phyloP scores from a whole-genome alignment of 345 rosid genomes.

The Linum tenue region DNA sequence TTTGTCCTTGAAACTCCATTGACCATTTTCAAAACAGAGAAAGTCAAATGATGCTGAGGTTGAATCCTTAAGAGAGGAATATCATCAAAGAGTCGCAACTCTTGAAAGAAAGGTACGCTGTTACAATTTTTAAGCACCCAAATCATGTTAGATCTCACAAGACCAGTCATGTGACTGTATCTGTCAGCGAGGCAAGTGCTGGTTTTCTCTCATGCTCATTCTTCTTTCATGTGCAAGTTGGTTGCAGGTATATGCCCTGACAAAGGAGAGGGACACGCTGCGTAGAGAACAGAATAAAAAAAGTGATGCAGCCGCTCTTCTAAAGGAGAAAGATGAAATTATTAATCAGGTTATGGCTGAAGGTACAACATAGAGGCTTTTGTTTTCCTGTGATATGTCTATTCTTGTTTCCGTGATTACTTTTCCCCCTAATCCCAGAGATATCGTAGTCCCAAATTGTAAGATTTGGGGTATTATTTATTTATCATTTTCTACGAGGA shows the following conservation, averaged over 20 bases:
- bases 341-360: constrained; percentile 98
- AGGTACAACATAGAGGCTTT: constrained; percentile 43
- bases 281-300: constrained; percentile 89
- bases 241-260: constrained; percentile 84
- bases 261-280: constrained; percentile 96
- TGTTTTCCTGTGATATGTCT: background rate
- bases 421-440: no score
- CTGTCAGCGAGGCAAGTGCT: background rate
- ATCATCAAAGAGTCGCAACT: constrained; percentile 89
- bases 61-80: constrained; percentile 93
- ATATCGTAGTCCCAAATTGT: no score
- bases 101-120: constrained; percentile 82
- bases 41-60: constrained; percentile 86
- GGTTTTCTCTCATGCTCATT: background rate
- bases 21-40: constrained; percentile 40
- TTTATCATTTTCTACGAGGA: no score
- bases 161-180: background rate
- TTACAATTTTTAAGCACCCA: background rate
- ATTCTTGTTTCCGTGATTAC: background rate
- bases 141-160: background rate
- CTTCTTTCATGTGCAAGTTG: background rate
- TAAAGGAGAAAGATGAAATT: constrained; percentile 98
- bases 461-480: no score
- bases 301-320: constrained; percentile 95
- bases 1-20: background rate